These are phyloP conservation scores for Terfezia claveryi DNA, from an alignment of 495 filamentous ascomycete species.

Conservation along the genomic window DNA sequence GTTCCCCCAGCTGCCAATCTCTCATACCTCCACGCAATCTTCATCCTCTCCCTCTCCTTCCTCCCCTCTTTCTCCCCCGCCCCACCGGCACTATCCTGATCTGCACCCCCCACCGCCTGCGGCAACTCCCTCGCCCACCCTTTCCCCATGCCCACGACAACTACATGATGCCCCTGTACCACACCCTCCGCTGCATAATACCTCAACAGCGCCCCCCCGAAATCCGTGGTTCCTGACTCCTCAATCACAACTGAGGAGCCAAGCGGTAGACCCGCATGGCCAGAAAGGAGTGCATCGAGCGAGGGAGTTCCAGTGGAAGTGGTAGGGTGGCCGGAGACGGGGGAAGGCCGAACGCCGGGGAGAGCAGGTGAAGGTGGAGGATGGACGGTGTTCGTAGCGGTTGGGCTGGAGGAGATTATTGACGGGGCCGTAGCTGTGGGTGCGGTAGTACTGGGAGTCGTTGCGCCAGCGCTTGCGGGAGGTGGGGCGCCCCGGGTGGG, in stretches of 20 bases:
- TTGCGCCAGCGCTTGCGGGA: background rate
- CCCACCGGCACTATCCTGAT: constrained; percentile 11
- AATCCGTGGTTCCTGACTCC: constrained; percentile 88
- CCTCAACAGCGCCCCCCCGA: constrained; percentile 57
- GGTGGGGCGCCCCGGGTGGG: background rate
- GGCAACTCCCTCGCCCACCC: constrained; percentile 68
- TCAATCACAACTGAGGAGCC: constrained; percentile 66
- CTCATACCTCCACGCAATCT: constrained; percentile 97
- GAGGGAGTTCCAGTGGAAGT: constrained; percentile 78
- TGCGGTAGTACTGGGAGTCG: background rate
- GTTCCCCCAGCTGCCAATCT: constrained; percentile 45
- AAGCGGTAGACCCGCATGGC: constrained; percentile 69
- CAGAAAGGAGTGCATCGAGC: constrained; percentile 64
- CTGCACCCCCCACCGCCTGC: constrained; percentile 30
- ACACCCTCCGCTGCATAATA: constrained; percentile 90
- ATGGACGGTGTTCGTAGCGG: background rate
- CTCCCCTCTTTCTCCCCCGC: constrained; percentile 21
- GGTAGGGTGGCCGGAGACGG: constrained; percentile 65
- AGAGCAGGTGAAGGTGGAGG: constrained; percentile 22
- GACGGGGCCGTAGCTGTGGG: no score
- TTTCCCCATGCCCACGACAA: constrained; percentile 58
- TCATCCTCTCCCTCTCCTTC: constrained; percentile 54
- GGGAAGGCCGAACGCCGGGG: constrained; percentile 66
- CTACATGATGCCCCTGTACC: constrained; percentile 72
- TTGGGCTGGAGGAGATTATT: no score